These are phyloP conservation scores for Boletus vermiculosoides DNA, from an alignment of 768 basidiomycete genomes.

Conservation along the genomic window DNA sequence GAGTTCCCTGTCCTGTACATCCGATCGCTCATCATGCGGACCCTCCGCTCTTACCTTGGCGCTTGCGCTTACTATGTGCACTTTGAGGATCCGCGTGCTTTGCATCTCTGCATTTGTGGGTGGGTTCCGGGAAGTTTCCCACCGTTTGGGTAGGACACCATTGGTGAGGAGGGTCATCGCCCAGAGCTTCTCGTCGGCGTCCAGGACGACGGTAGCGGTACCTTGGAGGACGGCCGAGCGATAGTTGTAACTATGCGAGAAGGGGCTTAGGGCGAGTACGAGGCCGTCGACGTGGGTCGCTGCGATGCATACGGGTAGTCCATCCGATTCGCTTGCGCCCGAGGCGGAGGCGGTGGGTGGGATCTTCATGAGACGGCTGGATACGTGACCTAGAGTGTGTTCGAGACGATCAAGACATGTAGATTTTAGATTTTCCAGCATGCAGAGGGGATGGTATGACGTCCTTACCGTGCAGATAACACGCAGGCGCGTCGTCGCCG, in stretches of 20 bases:
- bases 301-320: slow-evolving; percentile 22
- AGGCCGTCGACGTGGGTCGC: slow-evolving; percentile 27
- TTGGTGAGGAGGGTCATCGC: slow-evolving; percentile 24
- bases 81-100: slow-evolving; percentile 24
- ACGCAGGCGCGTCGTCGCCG: slow-evolving; percentile 7
- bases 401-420: not conserved
- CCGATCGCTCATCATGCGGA: slow-evolving; percentile 21
- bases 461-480: slow-evolving; percentile 25
- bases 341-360: not conserved
- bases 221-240: slow-evolving; percentile 27
- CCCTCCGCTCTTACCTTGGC: slow-evolving; percentile 26
- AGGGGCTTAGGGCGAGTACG: slow-evolving; percentile 23
- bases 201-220: slow-evolving; percentile 11
- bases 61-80: slow-evolving; percentile 20
- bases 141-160: slow-evolving; percentile 21
- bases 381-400: slow-evolving; percentile 14
- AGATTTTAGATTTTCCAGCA: too few relatives aligned
- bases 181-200: slow-evolving; percentile 26
- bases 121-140: slow-evolving; percentile 22
- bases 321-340: not conserved
- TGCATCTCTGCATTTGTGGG: slow-evolving; percentile 25
- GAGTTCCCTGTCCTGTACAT: slow-evolving; percentile 16
- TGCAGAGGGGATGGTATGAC: too few relatives aligned
- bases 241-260: slow-evolving; percentile 29
- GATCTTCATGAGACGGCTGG: slow-evolving; percentile 30